These are phyloP conservation scores for Plectranthus barbatus DNA, from an alignment of 257 asterid genomes.

Conservation along the genomic window DNA sequence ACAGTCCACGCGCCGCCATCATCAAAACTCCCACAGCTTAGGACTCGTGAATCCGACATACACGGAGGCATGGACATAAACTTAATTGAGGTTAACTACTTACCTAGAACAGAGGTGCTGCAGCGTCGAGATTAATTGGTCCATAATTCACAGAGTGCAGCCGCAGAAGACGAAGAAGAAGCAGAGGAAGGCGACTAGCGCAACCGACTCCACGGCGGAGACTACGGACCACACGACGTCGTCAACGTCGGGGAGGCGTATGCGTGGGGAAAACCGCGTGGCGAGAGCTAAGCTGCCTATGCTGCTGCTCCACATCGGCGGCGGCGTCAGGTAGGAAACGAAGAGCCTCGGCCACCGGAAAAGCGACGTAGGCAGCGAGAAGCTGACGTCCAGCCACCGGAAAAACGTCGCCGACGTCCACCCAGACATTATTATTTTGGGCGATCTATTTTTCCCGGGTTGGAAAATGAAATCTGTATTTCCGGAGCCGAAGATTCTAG, in stretches of 20 bases:
- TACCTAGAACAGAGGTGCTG: too few species aligned
- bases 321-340: constrained; percentile 34
- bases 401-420: constrained; percentile 24
- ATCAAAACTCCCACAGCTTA: constrained; percentile 6
- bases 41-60: background rate
- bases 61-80: background rate
- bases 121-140: too few species aligned
- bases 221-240: constrained; percentile 50
- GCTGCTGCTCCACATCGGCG: constrained; percentile 24
- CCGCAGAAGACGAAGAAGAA: constrained; percentile 63
- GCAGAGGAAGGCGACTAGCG: constrained; percentile 51
- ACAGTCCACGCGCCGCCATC: constrained; percentile 17
- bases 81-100: background rate
- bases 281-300: constrained; percentile 18
- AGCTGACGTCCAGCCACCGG: constrained; percentile 31
- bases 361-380: constrained; percentile 34
- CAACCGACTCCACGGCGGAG: constrained; percentile 54
- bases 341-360: constrained; percentile 45
- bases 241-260: constrained; percentile 41
- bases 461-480: background rate
- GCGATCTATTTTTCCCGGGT: background rate
- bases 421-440: constrained; percentile 17
- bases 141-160: constrained; percentile 47
- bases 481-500: constrained; percentile 14
- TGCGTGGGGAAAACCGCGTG: constrained; percentile 27